Percentiles rank a stretch among this genome's conserved stretches.
Evolutionary conservation across 257 asterid species (phyloP).

Genomic region (Thymus mandschuricus): DNA sequence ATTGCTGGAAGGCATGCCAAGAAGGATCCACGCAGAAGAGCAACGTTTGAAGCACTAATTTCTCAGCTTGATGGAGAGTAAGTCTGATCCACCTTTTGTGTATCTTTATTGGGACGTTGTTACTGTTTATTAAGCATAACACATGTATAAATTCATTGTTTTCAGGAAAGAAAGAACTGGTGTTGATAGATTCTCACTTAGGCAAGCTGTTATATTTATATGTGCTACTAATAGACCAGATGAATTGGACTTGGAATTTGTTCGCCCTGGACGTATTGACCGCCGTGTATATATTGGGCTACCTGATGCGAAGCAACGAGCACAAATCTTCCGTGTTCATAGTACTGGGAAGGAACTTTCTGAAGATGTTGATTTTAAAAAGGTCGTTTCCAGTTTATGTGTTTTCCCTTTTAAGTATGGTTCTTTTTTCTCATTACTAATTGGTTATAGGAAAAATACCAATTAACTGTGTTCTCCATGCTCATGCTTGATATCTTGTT

Average conservation of each 20-base stretch:
- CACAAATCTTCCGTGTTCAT: slow-evolving; percentile 93
- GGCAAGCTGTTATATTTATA: slow-evolving; percentile 89
- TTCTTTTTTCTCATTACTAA: slow-evolving; percentile 1
- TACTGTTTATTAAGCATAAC: slow-evolving; percentile 18
- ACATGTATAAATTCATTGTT: slow-evolving; percentile 20
- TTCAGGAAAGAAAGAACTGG: slow-evolving; percentile 89
- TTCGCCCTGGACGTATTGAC: slow-evolving; percentile 91
- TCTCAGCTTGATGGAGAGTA: slow-evolving; percentile 98
- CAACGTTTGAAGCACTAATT: slow-evolving; percentile 88
- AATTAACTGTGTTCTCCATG: slow-evolving; percentile 5
- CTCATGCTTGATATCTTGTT: slow-evolving; percentile 20
- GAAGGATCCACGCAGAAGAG: slow-evolving; percentile 85
- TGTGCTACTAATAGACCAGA: slow-evolving; percentile 99
- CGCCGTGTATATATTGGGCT: slow-evolving; percentile 93
- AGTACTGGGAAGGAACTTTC: slow-evolving; percentile 89
- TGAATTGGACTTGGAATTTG: slow-evolving; percentile 83
- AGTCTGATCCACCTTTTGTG: slow-evolving; percentile 34
- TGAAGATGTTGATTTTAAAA: slow-evolving; percentile 82
- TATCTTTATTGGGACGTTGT: slow-evolving; percentile 13
- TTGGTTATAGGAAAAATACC: slow-evolving; percentile 25
- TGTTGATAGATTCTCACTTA: slow-evolving; percentile 84
- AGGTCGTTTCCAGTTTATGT: slow-evolving; percentile 51
- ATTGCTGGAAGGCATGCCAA: slow-evolving; percentile 97
- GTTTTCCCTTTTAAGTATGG: slow-evolving; percentile 9
- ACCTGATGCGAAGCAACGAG: slow-evolving; percentile 95